phyloP scores from a whole-genome alignment of 2,329 filamentous ascomycete species.

The Xylariaceae sp. region DNA sequence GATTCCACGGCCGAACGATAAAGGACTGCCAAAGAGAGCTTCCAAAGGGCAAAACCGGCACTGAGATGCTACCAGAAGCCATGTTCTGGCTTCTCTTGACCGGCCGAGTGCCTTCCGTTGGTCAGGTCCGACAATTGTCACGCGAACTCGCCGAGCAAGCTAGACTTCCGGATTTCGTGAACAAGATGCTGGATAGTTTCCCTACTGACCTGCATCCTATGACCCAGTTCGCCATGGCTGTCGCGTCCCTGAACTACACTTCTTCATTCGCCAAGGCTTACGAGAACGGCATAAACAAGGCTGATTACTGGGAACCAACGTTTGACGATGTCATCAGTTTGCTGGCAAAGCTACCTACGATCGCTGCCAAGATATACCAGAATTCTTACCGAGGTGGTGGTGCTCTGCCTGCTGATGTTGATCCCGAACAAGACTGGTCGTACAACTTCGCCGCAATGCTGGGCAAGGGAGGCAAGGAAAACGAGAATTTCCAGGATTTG shows the following conservation, averaged over 20 bases:
- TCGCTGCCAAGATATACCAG: constrained; percentile 97
- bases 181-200: constrained; percentile 87
- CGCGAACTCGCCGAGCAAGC: constrained; percentile 86
- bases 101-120: constrained; percentile 81
- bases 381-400: constrained; percentile 79
- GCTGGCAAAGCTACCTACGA: constrained; percentile 92
- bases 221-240: constrained; percentile 95
- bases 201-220: constrained; percentile 92
- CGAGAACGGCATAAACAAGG: constrained; percentile 87
- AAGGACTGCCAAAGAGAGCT: constrained; percentile 95
- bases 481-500: constrained; percentile 94
- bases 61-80: constrained; percentile 96
- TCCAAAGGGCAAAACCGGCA: constrained; percentile 88
- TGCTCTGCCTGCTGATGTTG: constrained; percentile 74
- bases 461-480: constrained; percentile 83
- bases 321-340: constrained; percentile 95
- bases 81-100: constrained; percentile 99
- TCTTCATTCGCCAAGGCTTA: constrained; percentile 94
- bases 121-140: constrained; percentile 81
- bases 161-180: constrained; percentile 78
- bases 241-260: constrained; percentile 93
- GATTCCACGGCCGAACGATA: constrained; percentile 97
- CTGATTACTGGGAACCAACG: constrained; percentile 97
- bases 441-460: constrained; percentile 99
- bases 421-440: constrained; percentile 90